Base-by-base conservation (phyloP, 176 grass and related monocot species). In the Oryza coarctata region DNA sequence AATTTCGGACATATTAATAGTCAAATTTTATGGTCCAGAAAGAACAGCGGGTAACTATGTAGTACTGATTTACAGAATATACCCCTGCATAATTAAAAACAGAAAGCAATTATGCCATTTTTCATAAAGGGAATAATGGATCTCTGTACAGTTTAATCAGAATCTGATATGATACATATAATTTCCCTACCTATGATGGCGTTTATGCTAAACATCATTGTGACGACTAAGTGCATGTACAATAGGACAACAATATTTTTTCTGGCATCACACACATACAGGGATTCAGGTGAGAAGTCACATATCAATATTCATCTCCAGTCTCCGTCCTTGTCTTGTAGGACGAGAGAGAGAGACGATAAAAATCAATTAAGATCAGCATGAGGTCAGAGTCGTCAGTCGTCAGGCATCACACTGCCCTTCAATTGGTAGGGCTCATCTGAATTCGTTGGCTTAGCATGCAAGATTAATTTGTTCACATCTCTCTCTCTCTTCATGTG, bases 271-370 rank as follows among this genome's bases (percentile, higher is more conserved):
- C 14, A 23, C 50, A 39, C 13, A 23, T 45, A 83, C 57, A 50
- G 82, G 71, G 71, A 29, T 40, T 81, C 31, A 2, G 77, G 71
- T 85, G 77, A 70, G 82, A 65, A 50, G 82, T 89, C 82, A 33
- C 4, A 33, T 52, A 8, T 74, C 70, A 61, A 31, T 22, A 31
- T 65, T 83, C 80, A 67, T 79, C 63, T 70, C 20, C 50, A 3
- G 50, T 89, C 87, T 18, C 71, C 64, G 76, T 76, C 86, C 58
- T 0, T 88, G 74, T 83, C 80, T 64, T 64, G 83, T 72, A 85
- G 75, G 75, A 79, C 39, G 83, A 64, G 40, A 47, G 47, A 40
- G 62, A 34, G 70, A 76, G 15, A 27, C 27, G 2, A 15, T 28
- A 4, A 20, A 17, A 49, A 12, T 8, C 27, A 25, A 72, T 44